Evolutionary conservation across 2,329 filamentous ascomycete genomes (phyloP).

Genomic region (Diplocarpon rosae): DNA sequence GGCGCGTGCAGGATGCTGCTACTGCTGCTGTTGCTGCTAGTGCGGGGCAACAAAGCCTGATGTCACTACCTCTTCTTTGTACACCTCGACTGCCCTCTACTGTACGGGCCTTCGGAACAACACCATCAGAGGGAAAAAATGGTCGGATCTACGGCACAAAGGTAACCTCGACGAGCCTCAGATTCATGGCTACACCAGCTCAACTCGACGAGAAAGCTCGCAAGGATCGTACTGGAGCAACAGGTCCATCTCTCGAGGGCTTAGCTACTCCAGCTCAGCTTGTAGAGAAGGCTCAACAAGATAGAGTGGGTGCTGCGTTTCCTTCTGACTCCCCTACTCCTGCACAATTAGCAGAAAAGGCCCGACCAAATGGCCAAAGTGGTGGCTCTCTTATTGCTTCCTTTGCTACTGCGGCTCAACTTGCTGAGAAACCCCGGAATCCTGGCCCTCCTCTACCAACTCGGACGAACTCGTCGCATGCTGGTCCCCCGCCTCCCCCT

Average conservation of each 20-base stretch:
- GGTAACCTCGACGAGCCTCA: too few species aligned
- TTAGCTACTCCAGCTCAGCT: conserved; percentile 17
- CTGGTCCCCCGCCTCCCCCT: conserved; percentile 15
- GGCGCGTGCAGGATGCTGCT: too few species aligned
- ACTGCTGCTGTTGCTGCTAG: too few species aligned
- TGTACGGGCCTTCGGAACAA: too few species aligned
- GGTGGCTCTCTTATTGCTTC: too few species aligned
- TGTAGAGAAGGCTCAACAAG: conserved; percentile 11
- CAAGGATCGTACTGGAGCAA: background rate
- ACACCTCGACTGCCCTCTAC: too few species aligned
- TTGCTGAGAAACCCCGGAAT: conserved; percentile 11
- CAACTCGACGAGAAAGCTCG: conserved; percentile 2
- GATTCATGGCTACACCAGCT: conserved; percentile 1
- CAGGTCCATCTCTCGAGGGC: background rate
- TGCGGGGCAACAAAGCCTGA: too few species aligned
- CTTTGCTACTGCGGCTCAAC: conserved; percentile 12
- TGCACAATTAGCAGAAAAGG: conserved; percentile 10
- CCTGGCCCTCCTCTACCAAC: conserved; percentile 23
- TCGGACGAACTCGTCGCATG: conserved; percentile 11
- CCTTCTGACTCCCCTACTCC: conserved; percentile 8
- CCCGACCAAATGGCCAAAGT: conserved; percentile 9
- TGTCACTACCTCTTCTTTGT: too few species aligned
- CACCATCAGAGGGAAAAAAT: too few species aligned
- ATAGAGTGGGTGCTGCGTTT: background rate
- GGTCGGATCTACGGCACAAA: too few species aligned